A percentile compares a stretch with the other conserved stretches of the same genome.
phyloP scores from a whole-genome alignment of 2,329 filamentous ascomycete species.

The Clarireedia monteithiana region DNA sequence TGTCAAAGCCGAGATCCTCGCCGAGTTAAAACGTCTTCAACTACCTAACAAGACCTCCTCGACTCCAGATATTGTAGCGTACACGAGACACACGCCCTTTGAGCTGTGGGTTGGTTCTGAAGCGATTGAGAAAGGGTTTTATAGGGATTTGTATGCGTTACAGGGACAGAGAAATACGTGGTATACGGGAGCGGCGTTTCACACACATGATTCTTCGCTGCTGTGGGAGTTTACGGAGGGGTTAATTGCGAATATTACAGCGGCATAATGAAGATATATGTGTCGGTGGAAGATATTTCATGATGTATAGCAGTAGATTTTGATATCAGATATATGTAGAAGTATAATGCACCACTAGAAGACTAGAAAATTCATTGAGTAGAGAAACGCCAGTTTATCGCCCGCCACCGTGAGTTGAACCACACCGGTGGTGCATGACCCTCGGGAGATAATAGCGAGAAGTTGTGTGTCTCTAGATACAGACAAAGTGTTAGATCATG shows the following conservation, averaged over 20 bases:
- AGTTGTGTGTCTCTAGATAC: no score
- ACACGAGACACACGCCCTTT: conserved; percentile 18
- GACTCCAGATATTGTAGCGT: conserved; percentile 13
- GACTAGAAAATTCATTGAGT: no score
- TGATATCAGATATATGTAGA: no score
- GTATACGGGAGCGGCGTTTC: conserved; percentile 37
- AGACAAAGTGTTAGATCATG: no score
- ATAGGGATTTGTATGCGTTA: conserved; percentile 34
- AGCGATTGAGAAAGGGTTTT: conserved; percentile 34
- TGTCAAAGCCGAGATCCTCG: conserved; percentile 15
- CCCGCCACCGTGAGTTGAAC: no score
- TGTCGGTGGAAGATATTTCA: no score
- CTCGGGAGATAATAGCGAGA: no score
- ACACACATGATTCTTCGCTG: conserved; percentile 26
- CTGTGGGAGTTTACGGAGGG: conserved; percentile 28
- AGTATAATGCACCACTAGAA: no score
- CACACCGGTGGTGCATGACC: no score
- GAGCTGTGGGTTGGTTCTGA: conserved; percentile 23
- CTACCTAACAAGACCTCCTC: conserved; percentile 4
- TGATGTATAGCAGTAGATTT: no score
- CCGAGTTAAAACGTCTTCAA: conserved; percentile 8
- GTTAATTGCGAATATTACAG: conserved; percentile 15
- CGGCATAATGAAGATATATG: not conserved
- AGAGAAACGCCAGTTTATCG: no score
- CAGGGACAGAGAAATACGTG: conserved; percentile 38